Conservation (phyloP, 768 basidiomycete species). For the Kwoniella sp. region DNA sequence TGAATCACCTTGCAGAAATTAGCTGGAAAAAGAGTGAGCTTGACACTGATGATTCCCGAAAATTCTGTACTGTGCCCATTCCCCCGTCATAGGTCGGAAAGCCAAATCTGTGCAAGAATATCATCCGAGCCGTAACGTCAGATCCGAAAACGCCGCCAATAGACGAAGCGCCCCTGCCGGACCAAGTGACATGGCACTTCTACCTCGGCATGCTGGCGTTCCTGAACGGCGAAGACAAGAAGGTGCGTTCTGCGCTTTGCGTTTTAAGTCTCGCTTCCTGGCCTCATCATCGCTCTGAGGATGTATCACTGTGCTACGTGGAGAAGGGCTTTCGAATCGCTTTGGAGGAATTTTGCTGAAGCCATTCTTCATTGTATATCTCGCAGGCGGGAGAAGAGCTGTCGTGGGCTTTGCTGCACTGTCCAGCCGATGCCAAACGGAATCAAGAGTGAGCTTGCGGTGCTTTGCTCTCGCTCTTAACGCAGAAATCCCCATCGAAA, state of each 20-base stretch:
- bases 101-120: slow-evolving; percentile 87
- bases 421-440: slow-evolving; percentile 67
- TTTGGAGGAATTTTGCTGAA: no score
- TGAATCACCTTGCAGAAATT: no score
- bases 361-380: not conserved
- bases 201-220: slow-evolving; percentile 94
- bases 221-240: slow-evolving; percentile 84
- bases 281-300: no score
- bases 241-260: slow-evolving; percentile 66
- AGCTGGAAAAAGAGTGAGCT: no score
- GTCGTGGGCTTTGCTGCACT: slow-evolving; percentile 81
- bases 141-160: slow-evolving; percentile 83
- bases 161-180: slow-evolving; percentile 73
- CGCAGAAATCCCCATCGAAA: no score
- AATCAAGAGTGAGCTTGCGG: slow-evolving; percentile 83
- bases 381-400: slow-evolving; percentile 82
- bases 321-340: no score
- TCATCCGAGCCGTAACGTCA: slow-evolving; percentile 82
- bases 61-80: not conserved
- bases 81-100: slow-evolving; percentile 72
- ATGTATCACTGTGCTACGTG: no score
- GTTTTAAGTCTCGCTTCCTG: no score
- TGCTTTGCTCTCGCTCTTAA: no score
- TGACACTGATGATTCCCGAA: not conserved
- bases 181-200: slow-evolving; percentile 92